phyloP scores from a whole-genome alignment of 441 rosid species.

The Macaranga tanarius region DNA sequence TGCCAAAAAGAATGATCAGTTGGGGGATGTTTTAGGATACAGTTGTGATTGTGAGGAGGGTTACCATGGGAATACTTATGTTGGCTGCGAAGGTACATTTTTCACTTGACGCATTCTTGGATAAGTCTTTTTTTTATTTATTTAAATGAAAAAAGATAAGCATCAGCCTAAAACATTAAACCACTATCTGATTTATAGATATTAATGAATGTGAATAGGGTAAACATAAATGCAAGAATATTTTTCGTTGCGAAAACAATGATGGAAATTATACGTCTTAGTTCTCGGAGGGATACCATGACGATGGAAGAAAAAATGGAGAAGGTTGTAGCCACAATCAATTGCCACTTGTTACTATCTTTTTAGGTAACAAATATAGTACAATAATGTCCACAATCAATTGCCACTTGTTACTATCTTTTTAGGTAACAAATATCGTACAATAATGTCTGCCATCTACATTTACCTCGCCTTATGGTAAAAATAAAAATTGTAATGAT shows the following conservation, averaged over 20 bases:
- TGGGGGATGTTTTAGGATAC: constrained; percentile 10
- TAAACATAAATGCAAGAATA: neutral
- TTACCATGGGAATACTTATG: constrained; percentile 33
- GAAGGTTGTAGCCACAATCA: neutral
- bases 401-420: too few relatives aligned
- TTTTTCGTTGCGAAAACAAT: neutral
- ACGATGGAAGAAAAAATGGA: constrained; percentile 28
- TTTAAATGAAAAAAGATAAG: too few relatives aligned
- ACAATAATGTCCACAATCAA: too few relatives aligned
- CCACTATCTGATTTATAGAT: constrained; percentile 20
- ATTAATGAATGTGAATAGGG: constrained; percentile 22
- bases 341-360: neutral
- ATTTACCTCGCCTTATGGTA: too few relatives aligned
- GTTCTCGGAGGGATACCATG: constrained; percentile 20
- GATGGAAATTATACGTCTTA: constrained; percentile 21
- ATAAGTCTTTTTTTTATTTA: too few relatives aligned
- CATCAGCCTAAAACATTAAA: too few relatives aligned
- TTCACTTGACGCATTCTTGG: too few relatives aligned
- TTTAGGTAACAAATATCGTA: too few relatives aligned
- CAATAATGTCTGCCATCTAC: too few relatives aligned
- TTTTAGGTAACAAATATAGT: neutral
- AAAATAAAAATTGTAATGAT: too few relatives aligned
- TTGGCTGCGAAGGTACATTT: constrained; percentile 33
- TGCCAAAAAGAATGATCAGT: neutral
- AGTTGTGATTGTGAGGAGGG: constrained; percentile 27